These are phyloP conservation scores for Gracilaria domingensis DNA, from an alignment of 23 red algal species.

Conservation along the genomic window DNA sequence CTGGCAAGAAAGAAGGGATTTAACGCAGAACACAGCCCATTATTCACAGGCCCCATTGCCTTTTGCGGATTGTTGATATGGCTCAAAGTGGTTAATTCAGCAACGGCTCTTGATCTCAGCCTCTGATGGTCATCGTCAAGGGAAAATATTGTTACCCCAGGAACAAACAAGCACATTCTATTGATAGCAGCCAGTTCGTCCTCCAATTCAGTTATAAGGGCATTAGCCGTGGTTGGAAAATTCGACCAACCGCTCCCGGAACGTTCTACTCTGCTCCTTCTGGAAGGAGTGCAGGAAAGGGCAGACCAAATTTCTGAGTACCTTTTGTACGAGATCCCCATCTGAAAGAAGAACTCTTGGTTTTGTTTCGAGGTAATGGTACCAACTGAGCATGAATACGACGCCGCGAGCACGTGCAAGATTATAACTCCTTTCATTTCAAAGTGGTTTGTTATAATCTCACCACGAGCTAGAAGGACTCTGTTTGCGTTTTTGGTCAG, in stretches of 20 bases:
- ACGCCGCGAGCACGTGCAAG: conserved; percentile 7
- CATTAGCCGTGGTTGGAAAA: background rate
- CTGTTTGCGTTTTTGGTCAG: background rate
- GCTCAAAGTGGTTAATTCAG: background rate
- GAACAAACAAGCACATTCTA: background rate
- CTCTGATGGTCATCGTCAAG: background rate
- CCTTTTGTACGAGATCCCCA: background rate
- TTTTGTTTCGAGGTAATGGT: background rate
- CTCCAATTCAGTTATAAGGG: background rate
- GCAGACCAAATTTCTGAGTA: conserved; percentile 23
- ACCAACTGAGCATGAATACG: background rate
- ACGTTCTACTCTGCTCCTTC: background rate
- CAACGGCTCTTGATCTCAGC: background rate
- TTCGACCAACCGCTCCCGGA: background rate
- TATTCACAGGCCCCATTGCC: conserved; percentile 1
- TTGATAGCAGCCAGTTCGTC: conserved; percentile 3
- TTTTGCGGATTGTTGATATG: background rate
- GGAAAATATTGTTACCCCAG: background rate
- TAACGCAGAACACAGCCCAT: background rate
- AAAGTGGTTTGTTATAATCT: background rate
- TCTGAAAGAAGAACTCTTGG: conserved; percentile 4
- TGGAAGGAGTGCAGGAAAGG: background rate
- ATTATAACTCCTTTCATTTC: background rate
- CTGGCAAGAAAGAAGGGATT: background rate
- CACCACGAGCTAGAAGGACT: background rate